Evolutionary conservation across 2,329 filamentous ascomycete genomes (phyloP), one percentile per base, ranked within the genome.

Genomic region (Hypoxylon sp.): DNA sequence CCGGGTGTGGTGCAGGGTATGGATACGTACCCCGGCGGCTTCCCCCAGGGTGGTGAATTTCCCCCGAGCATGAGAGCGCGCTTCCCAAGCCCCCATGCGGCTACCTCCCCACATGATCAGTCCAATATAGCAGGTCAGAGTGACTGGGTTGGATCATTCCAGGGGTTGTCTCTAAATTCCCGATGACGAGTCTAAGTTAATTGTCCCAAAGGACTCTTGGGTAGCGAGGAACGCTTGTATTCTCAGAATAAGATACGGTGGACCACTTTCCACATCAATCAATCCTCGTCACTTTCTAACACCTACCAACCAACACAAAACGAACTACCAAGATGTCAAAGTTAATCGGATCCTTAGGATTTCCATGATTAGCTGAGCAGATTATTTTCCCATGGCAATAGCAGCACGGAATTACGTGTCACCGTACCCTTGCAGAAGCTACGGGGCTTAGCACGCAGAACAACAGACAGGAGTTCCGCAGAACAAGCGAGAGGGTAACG

Each of bases 111-210:
- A 75, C 81, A 71, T 70, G 68, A 79, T 59, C 71, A 78, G 71
- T 77, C 76, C 13, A 71, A 63, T 53, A 80, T 86, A 63, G 77
- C 79, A 55, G 78, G 79, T 31, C 84, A 85, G 74, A 82, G 84
- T 52, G 90, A 92, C 54, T 92, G 91, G 90, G 81, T 85, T 26
- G 82, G 83, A 59, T 80, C 85, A 5, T 93, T 93, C 77, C 91
- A 94, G 77, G 88, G 91, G 9, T 81, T 94, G 17, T 94, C 92
- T 1, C 85, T 94, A 70, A 92, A 92, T 75, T 87, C 88, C 71
- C 86, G 86, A 67, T 88, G 60, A 74, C 58, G 35, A 47, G 17
- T 3, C 6, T 26, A 29, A 14, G 13, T 22, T 44, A 10, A 22
- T 10, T 22, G 22, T 22, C 17, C 17, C 9, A 44, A 44, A 5